Percentiles rank a stretch among this genome's conserved stretches.
phyloP scores from a whole-genome alignment of 192 early-diverging fungal species.

The Coemansia sp. region DNA sequence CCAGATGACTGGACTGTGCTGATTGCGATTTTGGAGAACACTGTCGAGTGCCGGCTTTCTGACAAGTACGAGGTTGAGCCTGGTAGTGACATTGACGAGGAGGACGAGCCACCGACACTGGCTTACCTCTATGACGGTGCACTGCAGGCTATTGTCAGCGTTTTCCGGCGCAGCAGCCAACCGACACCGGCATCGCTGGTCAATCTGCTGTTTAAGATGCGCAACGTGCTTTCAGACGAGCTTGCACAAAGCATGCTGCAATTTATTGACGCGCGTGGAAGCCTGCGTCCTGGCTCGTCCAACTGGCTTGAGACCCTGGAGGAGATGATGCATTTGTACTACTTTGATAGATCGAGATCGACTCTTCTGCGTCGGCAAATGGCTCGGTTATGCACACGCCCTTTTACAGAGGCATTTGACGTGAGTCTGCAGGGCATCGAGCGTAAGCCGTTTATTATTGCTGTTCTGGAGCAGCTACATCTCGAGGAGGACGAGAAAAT shows the following conservation, averaged over 20 bases:
- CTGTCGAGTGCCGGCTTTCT: conserved; percentile 27
- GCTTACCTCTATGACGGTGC: conserved; percentile 35
- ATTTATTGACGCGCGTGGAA: conserved; percentile 31
- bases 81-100: conserved; percentile 10
- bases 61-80: conserved; percentile 12
- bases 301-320: conserved; percentile 25
- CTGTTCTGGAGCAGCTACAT: conserved; percentile 39
- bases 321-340: conserved; percentile 50
- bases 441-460: conserved; percentile 32
- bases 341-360: conserved; percentile 48
- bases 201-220: conserved; percentile 34
- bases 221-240: conserved; percentile 36
- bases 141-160: conserved; percentile 26
- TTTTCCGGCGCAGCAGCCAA: conserved; percentile 17
- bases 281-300: conserved; percentile 29
- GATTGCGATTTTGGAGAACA: conserved; percentile 33
- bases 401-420: conserved; percentile 19
- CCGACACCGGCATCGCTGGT: conserved; percentile 19
- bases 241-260: conserved; percentile 41
- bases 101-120: conserved; percentile 11
- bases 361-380: conserved; percentile 35
- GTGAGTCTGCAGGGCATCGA: conserved; percentile 5
- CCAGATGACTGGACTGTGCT: conserved; percentile 42
- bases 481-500: conserved; percentile 39
- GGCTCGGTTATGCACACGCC: conserved; percentile 20